Conservation (phyloP, 192 early-diverging fungal genomes). For the Martensiomyces pterosporus region DNA sequence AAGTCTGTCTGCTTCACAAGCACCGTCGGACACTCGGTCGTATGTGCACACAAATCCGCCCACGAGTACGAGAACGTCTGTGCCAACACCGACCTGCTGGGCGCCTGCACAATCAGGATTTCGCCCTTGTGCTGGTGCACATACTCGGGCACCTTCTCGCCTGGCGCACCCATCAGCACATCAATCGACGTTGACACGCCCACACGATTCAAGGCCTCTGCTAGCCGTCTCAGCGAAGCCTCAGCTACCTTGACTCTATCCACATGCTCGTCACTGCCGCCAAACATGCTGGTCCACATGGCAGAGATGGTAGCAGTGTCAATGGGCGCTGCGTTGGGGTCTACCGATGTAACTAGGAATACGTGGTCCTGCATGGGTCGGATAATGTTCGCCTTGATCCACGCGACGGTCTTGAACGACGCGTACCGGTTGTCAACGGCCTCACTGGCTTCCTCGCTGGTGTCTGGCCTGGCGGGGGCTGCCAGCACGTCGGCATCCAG, state of each 20-base stretch:
- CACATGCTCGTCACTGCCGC: slow-evolving; percentile 12
- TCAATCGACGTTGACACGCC: slow-evolving; percentile 21
- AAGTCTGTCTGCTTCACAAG: slow-evolving; percentile 30
- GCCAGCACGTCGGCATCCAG: slow-evolving; percentile 26
- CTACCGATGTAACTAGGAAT: slow-evolving; percentile 28
- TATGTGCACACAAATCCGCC: slow-evolving; percentile 23
- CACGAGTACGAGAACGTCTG: slow-evolving; percentile 21
- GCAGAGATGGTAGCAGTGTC: slow-evolving; percentile 1
- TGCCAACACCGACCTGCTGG: slow-evolving; percentile 4
- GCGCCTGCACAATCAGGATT: slow-evolving; percentile 26
- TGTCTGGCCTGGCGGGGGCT: neutral
- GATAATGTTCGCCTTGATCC: slow-evolving; percentile 42
- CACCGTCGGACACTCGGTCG: slow-evolving; percentile 23
- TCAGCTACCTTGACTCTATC: slow-evolving; percentile 10
- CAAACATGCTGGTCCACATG: slow-evolving; percentile 36
- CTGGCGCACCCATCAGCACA: slow-evolving; percentile 12
- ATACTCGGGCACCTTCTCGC: slow-evolving; percentile 11
- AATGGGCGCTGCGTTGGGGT: slow-evolving; percentile 1
- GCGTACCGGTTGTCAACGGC: slow-evolving; percentile 9
- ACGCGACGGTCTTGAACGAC: slow-evolving; percentile 38
- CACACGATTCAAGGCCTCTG: slow-evolving; percentile 4
- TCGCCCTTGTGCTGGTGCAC: slow-evolving; percentile 30
- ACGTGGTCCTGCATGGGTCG: slow-evolving; percentile 36
- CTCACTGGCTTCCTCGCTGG: slow-evolving; percentile 1
- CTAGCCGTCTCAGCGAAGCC: slow-evolving; percentile 7